phyloP scores from a whole-genome alignment of 1,284 basidiomycete genomes.

The Rhodotorula sp. region DNA sequence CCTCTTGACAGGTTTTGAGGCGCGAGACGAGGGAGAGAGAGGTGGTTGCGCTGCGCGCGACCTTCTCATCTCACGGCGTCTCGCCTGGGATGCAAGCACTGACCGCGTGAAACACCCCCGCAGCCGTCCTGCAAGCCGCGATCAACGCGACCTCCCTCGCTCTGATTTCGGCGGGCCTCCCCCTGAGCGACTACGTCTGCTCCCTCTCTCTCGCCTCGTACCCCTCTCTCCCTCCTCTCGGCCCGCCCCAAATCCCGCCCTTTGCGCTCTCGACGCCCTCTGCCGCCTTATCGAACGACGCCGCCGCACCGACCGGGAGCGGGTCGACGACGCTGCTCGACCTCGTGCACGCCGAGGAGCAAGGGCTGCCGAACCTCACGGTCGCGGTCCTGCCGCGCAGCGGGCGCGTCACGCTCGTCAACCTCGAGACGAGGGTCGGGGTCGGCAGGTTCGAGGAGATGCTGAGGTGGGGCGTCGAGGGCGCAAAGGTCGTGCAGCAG shows the following conservation, averaged over 20 bases:
- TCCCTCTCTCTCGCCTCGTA: conserved; percentile 71
- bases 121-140: conserved; percentile 82
- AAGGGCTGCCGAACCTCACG: conserved; percentile 81
- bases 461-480: conserved; percentile 74
- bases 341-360: conserved; percentile 83
- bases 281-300: conserved; percentile 20
- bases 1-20: background rate
- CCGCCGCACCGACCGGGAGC: conserved; percentile 15
- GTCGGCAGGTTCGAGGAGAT: conserved; percentile 90
- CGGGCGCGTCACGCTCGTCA: conserved; percentile 79
- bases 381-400: conserved; percentile 83
- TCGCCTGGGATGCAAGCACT: background rate
- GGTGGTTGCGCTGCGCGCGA: too few species aligned
- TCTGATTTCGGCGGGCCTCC: conserved; percentile 84
- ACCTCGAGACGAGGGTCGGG: conserved; percentile 91
- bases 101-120: background rate
- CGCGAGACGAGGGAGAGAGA: too few species aligned
- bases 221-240: conserved; percentile 54
- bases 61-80: too few species aligned
- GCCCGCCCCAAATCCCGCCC: conserved; percentile 35
- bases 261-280: conserved; percentile 31
- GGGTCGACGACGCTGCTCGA: conserved; percentile 71
- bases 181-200: conserved; percentile 86
- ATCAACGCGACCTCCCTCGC: conserved; percentile 95
- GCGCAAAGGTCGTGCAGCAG: conserved; percentile 69